Evolutionary conservation across 345 rosid species (phyloP), one percentile per base, ranked within the genome.

Genomic region (Pistacia integerrima): DNA sequence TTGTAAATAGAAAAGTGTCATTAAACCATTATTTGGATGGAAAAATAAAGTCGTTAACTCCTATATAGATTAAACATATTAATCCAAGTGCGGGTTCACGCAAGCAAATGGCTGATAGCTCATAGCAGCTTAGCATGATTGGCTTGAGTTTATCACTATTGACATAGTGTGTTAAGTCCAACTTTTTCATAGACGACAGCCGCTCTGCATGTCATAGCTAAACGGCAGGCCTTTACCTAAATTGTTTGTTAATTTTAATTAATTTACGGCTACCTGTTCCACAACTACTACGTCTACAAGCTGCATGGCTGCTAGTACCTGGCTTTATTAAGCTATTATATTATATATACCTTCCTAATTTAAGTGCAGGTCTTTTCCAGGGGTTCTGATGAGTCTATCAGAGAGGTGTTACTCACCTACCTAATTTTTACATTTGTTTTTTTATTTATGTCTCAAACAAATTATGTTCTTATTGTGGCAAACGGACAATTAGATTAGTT

Each of bases 221-320:
- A 7, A 38, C 7, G 41, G 41, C 41, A 38, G 41, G 41, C 6
- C 41, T 38, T 38, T 38, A 38, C 41, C 41, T 38, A 38, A 38
- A 38, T 6, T 38, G 41, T 38, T 4, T 38, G 41, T 38, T 38
- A 36, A 36, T 4, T 38, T 38, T 30, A 30, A 25, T 25, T 38
- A 38, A 38, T 5, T n/a, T 52, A 33, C 36, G 51, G 61, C 62
- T 51, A 74, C 62, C 69, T 51, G 52, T 8, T 74, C 62, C 76
- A 64, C 61, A 18, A n/a, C n/a, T 30, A 63, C 25, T 25, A 25
- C 25, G 25, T 25, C 54, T 9, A 49, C 3, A 52, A 52, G 56
- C 56, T 52, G 56, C 33, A 63, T 51, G 69, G 60, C 8, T 8
- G 60, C 33, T 51, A 33, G 61, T 8, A 3, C 25, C 1, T 52